Conservation (phyloP, 805 yeast genomes). For the Kodamaea kakaduensis region DNA sequence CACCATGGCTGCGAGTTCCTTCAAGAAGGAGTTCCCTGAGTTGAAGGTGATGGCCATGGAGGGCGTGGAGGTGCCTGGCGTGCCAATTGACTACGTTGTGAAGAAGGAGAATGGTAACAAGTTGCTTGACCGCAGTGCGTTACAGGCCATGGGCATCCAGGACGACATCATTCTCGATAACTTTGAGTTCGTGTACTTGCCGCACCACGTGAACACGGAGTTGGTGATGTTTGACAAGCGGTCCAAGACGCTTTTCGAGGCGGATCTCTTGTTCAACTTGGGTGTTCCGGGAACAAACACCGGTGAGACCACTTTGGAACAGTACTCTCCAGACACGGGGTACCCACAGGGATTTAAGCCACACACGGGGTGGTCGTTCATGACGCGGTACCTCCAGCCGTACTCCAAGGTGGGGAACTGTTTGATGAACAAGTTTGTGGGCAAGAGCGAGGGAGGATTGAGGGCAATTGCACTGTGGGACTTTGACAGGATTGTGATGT, state of each 20-base stretch:
- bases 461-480: slow-evolving; percentile 22
- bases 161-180: slow-evolving; percentile 37
- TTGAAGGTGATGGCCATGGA: slow-evolving; percentile 54
- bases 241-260: slow-evolving; percentile 50
- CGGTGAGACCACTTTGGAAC: slow-evolving; percentile 29
- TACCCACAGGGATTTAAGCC: slow-evolving; percentile 41
- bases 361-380: slow-evolving; percentile 40
- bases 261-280: slow-evolving; percentile 59
- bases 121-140: slow-evolving; percentile 18
- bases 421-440: slow-evolving; percentile 21
- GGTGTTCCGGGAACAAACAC: slow-evolving; percentile 36
- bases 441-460: slow-evolving; percentile 18
- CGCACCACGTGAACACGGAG: slow-evolving; percentile 57
- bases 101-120: slow-evolving; percentile 32
- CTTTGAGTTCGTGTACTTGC: slow-evolving; percentile 55
- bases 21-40: slow-evolving; percentile 48
- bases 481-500: slow-evolving; percentile 22
- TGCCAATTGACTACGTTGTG: slow-evolving; percentile 39
- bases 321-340: slow-evolving; percentile 43
- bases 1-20: slow-evolving; percentile 55
- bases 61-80: slow-evolving; percentile 25
- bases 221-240: slow-evolving; percentile 46
- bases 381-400: slow-evolving; percentile 41
- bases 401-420: slow-evolving; percentile 33
- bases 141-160: slow-evolving; percentile 30